Base-by-base conservation (phyloP, 371 early-diverging fungal species). In the Mortierella polycephala region DNA sequence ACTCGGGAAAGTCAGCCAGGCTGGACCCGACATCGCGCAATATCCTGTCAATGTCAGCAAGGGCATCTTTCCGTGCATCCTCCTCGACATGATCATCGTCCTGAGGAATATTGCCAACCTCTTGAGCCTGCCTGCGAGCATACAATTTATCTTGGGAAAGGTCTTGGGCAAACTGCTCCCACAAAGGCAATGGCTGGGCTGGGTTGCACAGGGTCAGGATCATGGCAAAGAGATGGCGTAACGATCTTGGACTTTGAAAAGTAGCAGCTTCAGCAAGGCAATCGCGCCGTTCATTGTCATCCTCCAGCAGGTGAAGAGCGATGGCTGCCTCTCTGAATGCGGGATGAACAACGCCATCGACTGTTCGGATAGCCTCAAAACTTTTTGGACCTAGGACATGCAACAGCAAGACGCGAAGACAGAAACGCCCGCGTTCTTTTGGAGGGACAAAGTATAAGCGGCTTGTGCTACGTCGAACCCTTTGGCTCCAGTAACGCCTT, bases 391-490 rank as follows among this genome's bases (percentile, higher is more conserved):
- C 81, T 14, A 9, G 16, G 14, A 64, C 58, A 41, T 69, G 41
- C 4, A 57, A 16, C 6, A 81, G 53, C 39, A 75, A 37, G 2
- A 70, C 30, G 3, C 76, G 63, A 16, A 75, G 57, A 50, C 57
- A 63, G 50, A 42, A 75, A 14, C 61, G 66, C 58, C 75, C 76
- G 10, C 51, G 21, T 20, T 68, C 66, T 20, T 44, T 75, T 37
- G 75, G 73, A 9, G 49, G 69, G n/a, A 75, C 66, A 62, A 57
- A 58, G 52, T 77, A 70, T 1, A 81, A 51, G 12, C 73, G 59
- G 10, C 69, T 62, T 14, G 39, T 40, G 16, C 20, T 18, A 0
- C 52, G n/a, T 16, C 56, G 14, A 12, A 51, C 20, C 30, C 49
- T 21, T 16, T 45, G 42, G 7, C 8, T 61, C 64, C 71, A 67